These are phyloP conservation scores for Solanum ossicruentum DNA, from an alignment of 257 asterid genomes.

Conservation along the genomic window DNA sequence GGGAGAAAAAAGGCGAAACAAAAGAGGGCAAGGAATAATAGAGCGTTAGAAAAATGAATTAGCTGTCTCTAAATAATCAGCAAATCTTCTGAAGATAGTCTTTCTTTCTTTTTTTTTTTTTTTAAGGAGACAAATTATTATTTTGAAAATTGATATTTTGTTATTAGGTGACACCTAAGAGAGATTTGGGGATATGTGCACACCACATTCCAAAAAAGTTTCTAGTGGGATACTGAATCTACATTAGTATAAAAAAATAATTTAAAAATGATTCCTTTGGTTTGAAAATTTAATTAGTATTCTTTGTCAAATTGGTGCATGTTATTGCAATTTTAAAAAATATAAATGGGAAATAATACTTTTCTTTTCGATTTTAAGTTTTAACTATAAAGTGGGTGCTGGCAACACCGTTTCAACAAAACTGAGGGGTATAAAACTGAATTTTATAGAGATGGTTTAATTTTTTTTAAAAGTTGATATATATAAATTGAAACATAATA, in stretches of 20 bases:
- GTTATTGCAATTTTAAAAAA: too few species aligned
- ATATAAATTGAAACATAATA: too few species aligned
- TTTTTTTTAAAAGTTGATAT: too few species aligned
- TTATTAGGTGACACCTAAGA: neutral
- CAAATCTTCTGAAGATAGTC: neutral
- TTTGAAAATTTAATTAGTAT: neutral
- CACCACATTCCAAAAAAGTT: neutral
- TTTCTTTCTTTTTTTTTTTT: neutral
- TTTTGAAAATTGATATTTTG: neutral
- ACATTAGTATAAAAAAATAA: neutral
- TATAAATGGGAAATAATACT: neutral
- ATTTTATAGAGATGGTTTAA: too few species aligned
- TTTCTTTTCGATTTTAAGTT: neutral
- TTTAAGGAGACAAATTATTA: neutral
- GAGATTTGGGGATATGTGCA: neutral
- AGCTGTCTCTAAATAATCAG: neutral
- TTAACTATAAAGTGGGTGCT: neutral
- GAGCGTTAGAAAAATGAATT: neutral
- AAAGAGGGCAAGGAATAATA: too few species aligned
- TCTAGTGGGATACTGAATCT: neutral
- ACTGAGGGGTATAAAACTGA: too few species aligned
- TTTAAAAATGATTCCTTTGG: neutral
- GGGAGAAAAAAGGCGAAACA: too few species aligned
- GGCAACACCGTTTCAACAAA: neutral
- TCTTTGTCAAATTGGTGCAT: neutral